Evolutionary conservation across 148 eudicot species (phyloP), one percentile per base, ranked within the genome.

Genomic region (Vaccinium vitisidaea): DNA sequence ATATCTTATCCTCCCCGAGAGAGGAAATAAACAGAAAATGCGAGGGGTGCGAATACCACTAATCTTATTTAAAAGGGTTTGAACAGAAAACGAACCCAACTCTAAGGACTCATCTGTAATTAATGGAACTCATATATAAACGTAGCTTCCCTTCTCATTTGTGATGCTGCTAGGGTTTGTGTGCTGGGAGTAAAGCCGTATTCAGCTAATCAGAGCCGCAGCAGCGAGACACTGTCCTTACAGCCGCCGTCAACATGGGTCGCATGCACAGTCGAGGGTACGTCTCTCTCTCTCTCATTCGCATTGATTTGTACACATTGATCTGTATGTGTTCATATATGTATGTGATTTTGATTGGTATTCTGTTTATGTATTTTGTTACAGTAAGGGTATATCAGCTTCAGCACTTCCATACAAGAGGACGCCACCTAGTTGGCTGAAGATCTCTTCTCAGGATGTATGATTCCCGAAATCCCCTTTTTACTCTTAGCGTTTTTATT

Each of bases 201-300:
- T 53, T 82, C 48, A 39, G 84, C 84, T 10, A 67, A 52, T 55
- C 76, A 15, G 46, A 82, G 63, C 83, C 12, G 82, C 76, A 43
- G 56, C 55, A 36, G 39, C 39, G 39, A 36, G 8, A 43, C 52
- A 50, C 55, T 13, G 56, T 15, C 27, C 83, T 15, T 25, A 21
- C 63, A 53, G 65, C 56, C 53, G 25, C 27, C 81, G 84, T 49
- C 76, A 36, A 77, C 80, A 86, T 86, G 88, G 88, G 88, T 78
- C 88, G 88, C 48, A 86, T 86, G 88, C 87, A 86, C 82, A 86
- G 87, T 75, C 84, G 85, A 77, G 87, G 87, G 87, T 36, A 15
- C 21, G n/a, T 39, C 46, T 12, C 19, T 76, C 46, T 85, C 56
- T 48, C 21, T 56, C 16, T 75, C 59, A n/a, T n/a, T 23, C 14